phyloP scores from a whole-genome alignment of 1,139 yeast genomes.

The Lizanozyma gosingica region DNA sequence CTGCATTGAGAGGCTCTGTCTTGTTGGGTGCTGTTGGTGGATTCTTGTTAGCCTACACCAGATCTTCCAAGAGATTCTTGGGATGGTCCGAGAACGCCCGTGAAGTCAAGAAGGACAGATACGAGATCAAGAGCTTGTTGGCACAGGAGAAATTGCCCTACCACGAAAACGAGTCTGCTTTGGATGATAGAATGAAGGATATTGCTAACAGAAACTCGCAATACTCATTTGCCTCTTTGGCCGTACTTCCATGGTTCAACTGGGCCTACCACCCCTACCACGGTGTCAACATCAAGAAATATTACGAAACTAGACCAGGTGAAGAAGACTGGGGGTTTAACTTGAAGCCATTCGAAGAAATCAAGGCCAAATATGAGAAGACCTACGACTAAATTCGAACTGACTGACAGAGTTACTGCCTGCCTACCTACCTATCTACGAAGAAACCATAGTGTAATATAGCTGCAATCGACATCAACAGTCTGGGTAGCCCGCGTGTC shows the following conservation, averaged over 20 bases:
- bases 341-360: conserved; percentile 38
- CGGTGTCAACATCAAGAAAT: conserved; percentile 64
- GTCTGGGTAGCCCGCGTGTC: too few relatives aligned
- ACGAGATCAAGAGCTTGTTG: conserved; percentile 60
- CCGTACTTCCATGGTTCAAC: conserved; percentile 78
- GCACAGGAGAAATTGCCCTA: conserved; percentile 64
- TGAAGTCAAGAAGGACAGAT: conserved; percentile 68
- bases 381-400: conserved; percentile 15
- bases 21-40: conserved; percentile 65
- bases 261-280: conserved; percentile 76
- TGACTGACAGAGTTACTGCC: too few relatives aligned
- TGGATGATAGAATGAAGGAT: conserved; percentile 67
- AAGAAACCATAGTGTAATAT: too few relatives aligned
- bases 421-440: too few relatives aligned
- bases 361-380: conserved; percentile 34
- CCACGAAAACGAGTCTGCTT: conserved; percentile 45
- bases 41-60: conserved; percentile 56
- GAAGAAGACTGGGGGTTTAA: conserved; percentile 42
- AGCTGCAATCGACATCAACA: too few relatives aligned
- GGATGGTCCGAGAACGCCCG: conserved; percentile 69
- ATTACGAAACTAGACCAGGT: conserved; percentile 56
- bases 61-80: conserved; percentile 65
- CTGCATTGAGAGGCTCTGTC: conserved; percentile 50
- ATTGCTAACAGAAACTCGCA: conserved; percentile 76
- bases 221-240: conserved; percentile 54